Evolutionary conservation across 2,329 filamentous ascomycete genomes (phyloP).

Genomic region (Byssothecium circinans): DNA sequence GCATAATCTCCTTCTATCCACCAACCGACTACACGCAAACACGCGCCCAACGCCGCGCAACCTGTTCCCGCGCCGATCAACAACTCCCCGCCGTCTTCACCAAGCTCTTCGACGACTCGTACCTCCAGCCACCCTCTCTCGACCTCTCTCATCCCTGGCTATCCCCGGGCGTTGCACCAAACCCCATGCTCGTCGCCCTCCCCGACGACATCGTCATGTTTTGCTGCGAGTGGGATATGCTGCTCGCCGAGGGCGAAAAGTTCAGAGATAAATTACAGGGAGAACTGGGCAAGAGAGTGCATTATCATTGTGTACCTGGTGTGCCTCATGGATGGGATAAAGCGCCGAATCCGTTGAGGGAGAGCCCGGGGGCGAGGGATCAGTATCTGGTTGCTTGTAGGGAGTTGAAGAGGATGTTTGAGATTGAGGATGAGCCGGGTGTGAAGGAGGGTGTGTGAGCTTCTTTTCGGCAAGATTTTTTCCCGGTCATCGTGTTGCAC

Average conservation of each 20-base stretch:
- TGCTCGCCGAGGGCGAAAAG: slow-evolving; percentile 62
- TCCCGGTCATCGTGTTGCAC: too few relatives aligned
- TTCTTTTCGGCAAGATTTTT: too few relatives aligned
- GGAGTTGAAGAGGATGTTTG: slow-evolving; percentile 52
- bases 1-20: slow-evolving; percentile 64
- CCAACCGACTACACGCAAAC: slow-evolving; percentile 64
- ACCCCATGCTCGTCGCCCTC: slow-evolving; percentile 55
- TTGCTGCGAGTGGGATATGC: slow-evolving; percentile 68
- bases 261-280: slow-evolving; percentile 62
- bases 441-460: background rate
- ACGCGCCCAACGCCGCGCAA: slow-evolving; percentile 60
- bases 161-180: slow-evolving; percentile 59
- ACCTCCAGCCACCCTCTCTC: slow-evolving; percentile 51
- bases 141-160: slow-evolving; percentile 61
- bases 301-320: slow-evolving; percentile 60
- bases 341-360: slow-evolving; percentile 61
- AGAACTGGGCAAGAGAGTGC: slow-evolving; percentile 58
- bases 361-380: slow-evolving; percentile 54
- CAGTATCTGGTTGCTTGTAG: slow-evolving; percentile 59
- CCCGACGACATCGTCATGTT: slow-evolving; percentile 64
- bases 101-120: slow-evolving; percentile 56
- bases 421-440: slow-evolving; percentile 30
- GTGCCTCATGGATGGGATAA: slow-evolving; percentile 70
- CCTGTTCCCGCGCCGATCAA: slow-evolving; percentile 56
- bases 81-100: slow-evolving; percentile 55